Conservation (phyloP, 2,329 filamentous ascomycete genomes). For the Pseudopithomyces chartarum region DNA sequence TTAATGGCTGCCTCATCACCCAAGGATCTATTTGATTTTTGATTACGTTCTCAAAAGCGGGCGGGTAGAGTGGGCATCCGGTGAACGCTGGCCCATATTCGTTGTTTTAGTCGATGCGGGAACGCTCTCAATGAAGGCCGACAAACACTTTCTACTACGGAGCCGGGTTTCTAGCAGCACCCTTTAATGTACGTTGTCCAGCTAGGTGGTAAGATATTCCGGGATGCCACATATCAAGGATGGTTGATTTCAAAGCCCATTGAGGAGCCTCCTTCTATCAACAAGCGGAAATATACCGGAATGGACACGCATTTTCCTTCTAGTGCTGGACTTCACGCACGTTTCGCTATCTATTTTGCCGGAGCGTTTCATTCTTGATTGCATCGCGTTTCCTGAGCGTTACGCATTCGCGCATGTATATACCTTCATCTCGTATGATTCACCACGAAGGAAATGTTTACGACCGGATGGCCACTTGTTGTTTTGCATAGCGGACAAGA, state of each 20-base stretch:
- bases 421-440: constrained; percentile 29
- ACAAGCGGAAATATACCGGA: not conserved
- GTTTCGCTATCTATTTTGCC: constrained; percentile 14
- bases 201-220: constrained; percentile 2
- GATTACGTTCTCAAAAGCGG: constrained; percentile 30
- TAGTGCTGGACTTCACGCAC: constrained; percentile 4
- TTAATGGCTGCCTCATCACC: constrained; percentile 32
- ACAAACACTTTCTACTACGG: constrained; percentile 15
- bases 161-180: constrained; percentile 14
- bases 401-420: constrained; percentile 37
- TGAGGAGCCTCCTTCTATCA: not conserved
- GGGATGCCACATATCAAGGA: constrained; percentile 4
- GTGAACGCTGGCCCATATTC: constrained; percentile 20
- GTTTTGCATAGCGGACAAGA: constrained; percentile 38
- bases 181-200: constrained; percentile 23
- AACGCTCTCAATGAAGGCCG: constrained; percentile 17
- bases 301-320: not conserved
- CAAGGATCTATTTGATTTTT: constrained; percentile 30
- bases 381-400: constrained; percentile 23
- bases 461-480: constrained; percentile 40
- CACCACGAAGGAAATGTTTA: constrained; percentile 35
- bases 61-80: constrained; percentile 29
- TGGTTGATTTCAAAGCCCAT: not conserved
- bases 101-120: constrained; percentile 18
- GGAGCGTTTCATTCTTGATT: constrained; percentile 17